A percentile compares a stretch with the other conserved stretches of the same genome.
Conservation (phyloP, 352 stramenopile species). For the Blastocystis sp. region DNA sequence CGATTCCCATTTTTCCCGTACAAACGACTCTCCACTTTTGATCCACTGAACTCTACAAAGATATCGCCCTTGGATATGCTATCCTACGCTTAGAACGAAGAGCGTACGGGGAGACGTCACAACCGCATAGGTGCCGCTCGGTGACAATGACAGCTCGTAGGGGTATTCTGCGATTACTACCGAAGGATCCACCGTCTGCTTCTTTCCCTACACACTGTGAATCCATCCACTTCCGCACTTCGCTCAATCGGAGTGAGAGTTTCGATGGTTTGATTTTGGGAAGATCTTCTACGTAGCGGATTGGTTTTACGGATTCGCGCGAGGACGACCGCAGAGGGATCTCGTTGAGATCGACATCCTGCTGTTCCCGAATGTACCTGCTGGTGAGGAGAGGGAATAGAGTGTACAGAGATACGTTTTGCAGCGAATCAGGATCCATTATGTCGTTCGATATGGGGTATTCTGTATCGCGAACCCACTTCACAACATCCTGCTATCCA, state of each 20-base stretch:
- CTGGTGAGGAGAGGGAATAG: not conserved
- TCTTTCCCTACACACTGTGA: not conserved
- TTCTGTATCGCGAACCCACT: too few species aligned
- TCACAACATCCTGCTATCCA: not conserved
- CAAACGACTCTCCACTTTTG: not conserved
- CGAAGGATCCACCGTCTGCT: not conserved
- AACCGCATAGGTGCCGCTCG: not conserved
- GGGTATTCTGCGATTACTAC: not conserved
- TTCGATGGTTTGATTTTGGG: not conserved
- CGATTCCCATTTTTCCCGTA: not conserved
- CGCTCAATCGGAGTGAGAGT: not conserved
- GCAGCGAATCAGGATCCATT: not conserved
- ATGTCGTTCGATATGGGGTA: not conserved
- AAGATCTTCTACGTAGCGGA: slow-evolving; percentile 2
- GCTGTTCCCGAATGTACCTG: not conserved
- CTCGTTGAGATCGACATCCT: not conserved
- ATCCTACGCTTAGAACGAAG: not conserved
- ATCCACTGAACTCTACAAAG: not conserved
- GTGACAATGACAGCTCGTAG: slow-evolving; percentile 18
- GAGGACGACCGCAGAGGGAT: not conserved
- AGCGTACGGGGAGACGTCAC: not conserved
- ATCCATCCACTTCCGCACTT: not conserved
- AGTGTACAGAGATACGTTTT: not conserved
- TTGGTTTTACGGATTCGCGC: not conserved
- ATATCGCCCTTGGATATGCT: not conserved